Percentiles rank a stretch among this genome's conserved stretches.
These are phyloP conservation scores for Mrakia blollopis DNA, from an alignment of 768 basidiomycete genomes.

Conservation along the genomic window DNA sequence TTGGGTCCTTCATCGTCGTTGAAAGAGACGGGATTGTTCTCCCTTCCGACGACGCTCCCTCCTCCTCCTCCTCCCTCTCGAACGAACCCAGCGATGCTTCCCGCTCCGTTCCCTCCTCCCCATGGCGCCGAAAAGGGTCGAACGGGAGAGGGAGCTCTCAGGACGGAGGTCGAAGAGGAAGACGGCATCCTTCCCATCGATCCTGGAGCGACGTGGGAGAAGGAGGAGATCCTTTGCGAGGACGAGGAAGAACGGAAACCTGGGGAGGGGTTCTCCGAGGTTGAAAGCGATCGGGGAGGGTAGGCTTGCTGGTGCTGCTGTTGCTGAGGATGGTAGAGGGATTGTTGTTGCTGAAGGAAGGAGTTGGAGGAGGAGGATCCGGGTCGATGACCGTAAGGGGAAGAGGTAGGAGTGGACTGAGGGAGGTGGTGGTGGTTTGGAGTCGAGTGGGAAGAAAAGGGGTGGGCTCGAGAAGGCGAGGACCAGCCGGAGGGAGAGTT, in stretches of 20 bases:
- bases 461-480: background rate
- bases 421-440: background rate
- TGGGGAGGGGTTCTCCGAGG: background rate
- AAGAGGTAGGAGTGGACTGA: background rate
- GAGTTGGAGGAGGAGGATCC: background rate
- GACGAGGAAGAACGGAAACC: background rate
- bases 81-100: background rate
- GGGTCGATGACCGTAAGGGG: background rate
- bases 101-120: constrained; percentile 1
- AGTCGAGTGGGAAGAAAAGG: background rate
- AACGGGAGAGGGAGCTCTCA: background rate
- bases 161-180: background rate
- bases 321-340: background rate
- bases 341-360: background rate
- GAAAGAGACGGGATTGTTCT: background rate
- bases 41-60: background rate
- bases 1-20: background rate
- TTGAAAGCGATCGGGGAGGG: background rate
- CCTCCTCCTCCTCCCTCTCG: background rate
- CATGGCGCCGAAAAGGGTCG: background rate
- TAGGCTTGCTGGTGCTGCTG: background rate
- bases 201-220: background rate
- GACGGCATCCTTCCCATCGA: background rate
- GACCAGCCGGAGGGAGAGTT: background rate
- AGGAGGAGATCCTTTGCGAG: background rate